Conservation (phyloP, 2,329 filamentous ascomycete species). For the Aspergillus pseudotamarii region DNA sequence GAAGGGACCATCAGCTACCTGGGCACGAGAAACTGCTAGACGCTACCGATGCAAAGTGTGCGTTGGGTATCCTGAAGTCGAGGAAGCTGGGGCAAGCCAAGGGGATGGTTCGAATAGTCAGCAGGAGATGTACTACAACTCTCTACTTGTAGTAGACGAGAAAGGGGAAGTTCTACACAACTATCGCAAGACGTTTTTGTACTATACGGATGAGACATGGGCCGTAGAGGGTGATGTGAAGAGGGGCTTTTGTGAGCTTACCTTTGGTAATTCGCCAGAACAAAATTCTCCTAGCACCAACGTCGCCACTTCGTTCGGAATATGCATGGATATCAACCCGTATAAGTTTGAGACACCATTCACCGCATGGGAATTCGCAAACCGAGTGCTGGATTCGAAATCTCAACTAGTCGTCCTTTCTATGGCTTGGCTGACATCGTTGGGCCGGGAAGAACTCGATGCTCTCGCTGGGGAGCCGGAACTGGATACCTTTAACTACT, state of each 20-base stretch:
- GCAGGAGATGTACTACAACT: conserved; percentile 56
- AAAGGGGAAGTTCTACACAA: conserved; percentile 58
- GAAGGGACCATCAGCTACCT: conserved; percentile 57
- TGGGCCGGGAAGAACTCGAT: conserved; percentile 52
- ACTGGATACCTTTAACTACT: conserved; percentile 64
- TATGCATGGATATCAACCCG: conserved; percentile 63
- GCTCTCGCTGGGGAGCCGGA: conserved; percentile 53
- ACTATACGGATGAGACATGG: conserved; percentile 70
- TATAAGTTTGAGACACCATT: conserved; percentile 63
- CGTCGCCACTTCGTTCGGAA: conserved; percentile 50
- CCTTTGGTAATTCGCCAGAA: conserved; percentile 16
- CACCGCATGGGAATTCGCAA: conserved; percentile 63
- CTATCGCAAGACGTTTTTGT: conserved; percentile 67
- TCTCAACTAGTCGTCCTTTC: conserved; percentile 59
- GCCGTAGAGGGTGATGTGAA: conserved; percentile 54
- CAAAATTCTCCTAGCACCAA: conserved; percentile 14
- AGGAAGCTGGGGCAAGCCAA: conserved; percentile 9
- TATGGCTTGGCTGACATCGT: conserved; percentile 65
- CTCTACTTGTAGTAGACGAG: conserved; percentile 60
- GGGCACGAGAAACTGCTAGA: conserved; percentile 60
- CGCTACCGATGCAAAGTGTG: conserved; percentile 62
- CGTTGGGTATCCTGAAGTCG: conserved; percentile 64
- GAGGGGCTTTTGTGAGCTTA: conserved; percentile 34
- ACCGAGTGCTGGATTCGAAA: conserved; percentile 51
- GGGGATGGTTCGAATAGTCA: conserved; percentile 2